phyloP scores from a whole-genome alignment of 2,329 filamentous ascomycete genomes.

The Penicillium sclerotigenum region DNA sequence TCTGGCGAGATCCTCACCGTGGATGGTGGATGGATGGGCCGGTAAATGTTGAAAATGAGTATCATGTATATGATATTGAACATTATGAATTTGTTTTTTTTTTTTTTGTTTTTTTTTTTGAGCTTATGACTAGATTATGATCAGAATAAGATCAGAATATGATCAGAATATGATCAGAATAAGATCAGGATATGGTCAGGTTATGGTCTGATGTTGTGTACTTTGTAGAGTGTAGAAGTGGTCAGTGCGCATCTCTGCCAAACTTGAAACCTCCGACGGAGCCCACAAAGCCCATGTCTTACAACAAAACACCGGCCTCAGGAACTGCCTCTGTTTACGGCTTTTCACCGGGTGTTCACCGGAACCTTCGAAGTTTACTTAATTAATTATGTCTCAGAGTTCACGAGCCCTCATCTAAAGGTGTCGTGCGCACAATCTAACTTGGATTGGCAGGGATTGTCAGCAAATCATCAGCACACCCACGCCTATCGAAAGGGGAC shows the following conservation, averaged over 20 bases:
- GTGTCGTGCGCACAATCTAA: conserved; percentile 15
- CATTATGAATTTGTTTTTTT: neutral
- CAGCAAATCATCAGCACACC: conserved; percentile 12
- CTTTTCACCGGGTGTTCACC: neutral
- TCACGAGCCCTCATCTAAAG: neutral
- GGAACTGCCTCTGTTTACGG: neutral
- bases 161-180: too few relatives aligned
- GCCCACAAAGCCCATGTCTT: conserved; percentile 10
- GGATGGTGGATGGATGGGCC: conserved; percentile 90
- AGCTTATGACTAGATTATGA: too few relatives aligned
- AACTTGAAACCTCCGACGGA: neutral
- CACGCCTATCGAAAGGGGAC: neutral
- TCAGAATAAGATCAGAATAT: too few relatives aligned
- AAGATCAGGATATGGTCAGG: too few relatives aligned
- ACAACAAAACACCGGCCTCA: neutral
- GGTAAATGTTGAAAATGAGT: conserved; percentile 47
- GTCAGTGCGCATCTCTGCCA: neutral
- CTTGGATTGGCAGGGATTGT: conserved; percentile 12
- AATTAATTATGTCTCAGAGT: neutral
- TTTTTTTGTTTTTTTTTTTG: too few relatives aligned
- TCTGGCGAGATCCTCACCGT: conserved; percentile 78
- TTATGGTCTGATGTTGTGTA: neutral
- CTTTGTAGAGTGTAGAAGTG: neutral
- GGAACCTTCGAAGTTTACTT: neutral
- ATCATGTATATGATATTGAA: neutral